These are phyloP conservation scores for Apiospora sp. DNA, from an alignment of 2,329 filamentous ascomycete genomes.

Conservation along the genomic window DNA sequence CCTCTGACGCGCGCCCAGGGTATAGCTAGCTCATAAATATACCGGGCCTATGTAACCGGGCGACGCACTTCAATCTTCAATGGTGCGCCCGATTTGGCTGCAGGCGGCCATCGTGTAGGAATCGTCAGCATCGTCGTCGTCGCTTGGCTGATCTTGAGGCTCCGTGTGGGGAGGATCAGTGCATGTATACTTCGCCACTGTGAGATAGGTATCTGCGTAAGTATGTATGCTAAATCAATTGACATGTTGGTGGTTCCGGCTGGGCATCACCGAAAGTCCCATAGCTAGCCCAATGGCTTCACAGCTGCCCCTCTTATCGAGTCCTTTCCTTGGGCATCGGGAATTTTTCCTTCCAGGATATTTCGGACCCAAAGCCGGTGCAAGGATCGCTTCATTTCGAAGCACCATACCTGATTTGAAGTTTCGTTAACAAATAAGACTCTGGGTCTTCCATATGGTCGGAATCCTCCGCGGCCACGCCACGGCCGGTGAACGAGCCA, in stretches of 20 bases:
- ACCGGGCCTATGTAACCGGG: not conserved
- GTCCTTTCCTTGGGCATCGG: not conserved
- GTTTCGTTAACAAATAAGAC: not conserved
- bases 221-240: not conserved
- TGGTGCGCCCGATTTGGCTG: not conserved
- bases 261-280: slow-evolving; percentile 13
- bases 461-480: not conserved
- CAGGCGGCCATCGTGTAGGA: not conserved
- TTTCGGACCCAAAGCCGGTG: not conserved
- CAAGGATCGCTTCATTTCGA: not conserved
- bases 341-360: not conserved
- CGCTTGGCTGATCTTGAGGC: not conserved
- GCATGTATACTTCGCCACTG: not conserved
- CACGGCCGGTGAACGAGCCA: not conserved
- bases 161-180: not conserved
- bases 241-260: not conserved
- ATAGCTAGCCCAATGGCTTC: not conserved
- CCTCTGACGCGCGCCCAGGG: not conserved
- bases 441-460: not conserved
- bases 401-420: not conserved
- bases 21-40: not conserved
- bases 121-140: not conserved
- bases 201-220: too few species aligned
- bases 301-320: not conserved
- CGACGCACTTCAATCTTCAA: not conserved